These are phyloP conservation scores for Penicillium ucsense DNA, from an alignment of 495 filamentous ascomycete genomes.

Conservation along the genomic window DNA sequence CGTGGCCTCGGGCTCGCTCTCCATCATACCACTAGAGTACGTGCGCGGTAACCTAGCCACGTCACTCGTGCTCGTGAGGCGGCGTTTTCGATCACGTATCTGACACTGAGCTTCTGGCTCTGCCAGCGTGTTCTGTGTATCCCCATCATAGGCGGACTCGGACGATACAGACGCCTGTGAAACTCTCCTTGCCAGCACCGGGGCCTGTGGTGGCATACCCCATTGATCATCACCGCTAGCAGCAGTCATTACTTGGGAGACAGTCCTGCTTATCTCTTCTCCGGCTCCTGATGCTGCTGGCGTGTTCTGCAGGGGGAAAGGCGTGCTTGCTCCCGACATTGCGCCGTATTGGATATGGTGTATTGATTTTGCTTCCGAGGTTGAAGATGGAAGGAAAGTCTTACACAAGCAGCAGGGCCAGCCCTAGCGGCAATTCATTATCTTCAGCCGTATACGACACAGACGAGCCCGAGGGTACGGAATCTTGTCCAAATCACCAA, in stretches of 20 bases:
- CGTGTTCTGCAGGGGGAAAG: no score
- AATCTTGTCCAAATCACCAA: no score
- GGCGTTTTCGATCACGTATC: slow-evolving; percentile 30
- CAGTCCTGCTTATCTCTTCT: not conserved
- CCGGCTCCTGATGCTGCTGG: no score
- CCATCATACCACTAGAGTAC: slow-evolving; percentile 12
- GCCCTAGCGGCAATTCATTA: not conserved
- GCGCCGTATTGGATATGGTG: not conserved
- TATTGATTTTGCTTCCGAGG: not conserved
- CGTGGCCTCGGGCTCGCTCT: not conserved
- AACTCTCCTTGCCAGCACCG: no score
- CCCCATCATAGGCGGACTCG: not conserved
- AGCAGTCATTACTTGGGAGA: not conserved
- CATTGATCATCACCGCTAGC: not conserved
- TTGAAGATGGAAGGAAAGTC: not conserved
- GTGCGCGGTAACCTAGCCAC: slow-evolving; percentile 18
- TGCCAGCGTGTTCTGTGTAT: not conserved
- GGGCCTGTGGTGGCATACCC: no score
- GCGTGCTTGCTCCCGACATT: slow-evolving; percentile 7
- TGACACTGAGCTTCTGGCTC: not conserved
- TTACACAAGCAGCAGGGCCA: not conserved
- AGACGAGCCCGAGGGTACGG: no score
- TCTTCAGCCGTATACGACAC: not conserved
- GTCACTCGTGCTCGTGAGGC: slow-evolving; percentile 22
- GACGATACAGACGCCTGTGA: no score